Base-by-base conservation (phyloP, 2,329 filamentous ascomycete species). In the Fusarium nematophilum region DNA sequence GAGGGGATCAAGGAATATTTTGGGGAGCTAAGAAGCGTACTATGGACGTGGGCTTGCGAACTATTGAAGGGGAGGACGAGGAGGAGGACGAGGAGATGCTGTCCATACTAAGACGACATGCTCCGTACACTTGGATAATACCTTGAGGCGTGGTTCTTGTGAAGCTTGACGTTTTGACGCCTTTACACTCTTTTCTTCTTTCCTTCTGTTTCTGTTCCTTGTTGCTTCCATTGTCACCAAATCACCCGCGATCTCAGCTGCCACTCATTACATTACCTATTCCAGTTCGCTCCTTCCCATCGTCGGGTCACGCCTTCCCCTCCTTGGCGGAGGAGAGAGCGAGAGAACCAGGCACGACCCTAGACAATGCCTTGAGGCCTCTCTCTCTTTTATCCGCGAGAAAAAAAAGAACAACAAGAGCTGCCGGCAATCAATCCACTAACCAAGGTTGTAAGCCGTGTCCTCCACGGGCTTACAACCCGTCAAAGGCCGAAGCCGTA, bases 321-420 rank as follows among this genome's bases (percentile, higher is more conserved):
- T 10, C 33, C 47, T 53, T 31, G 23, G 29, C 6, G 25, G 18
- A 17, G 14, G 57, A 7, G 9, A 53, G 31, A 31, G 26, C 23
- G n/a, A n/a, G n/a, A n/a, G n/a, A n/a, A n/a, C n/a, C n/a, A n/a
- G n/a, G n/a, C n/a, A n/a, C n/a, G 9, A 23, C 36, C 17, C 15
- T 31, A 26, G 27, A 59, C 30, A 14, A 59, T 63, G 59, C 14
- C 33, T 45, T 23, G 34, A 56, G 54, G 50, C 42, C 44, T 42
- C 18, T 54, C 38, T 39, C 40, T 9, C 11, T 31, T 46, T 25
- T 15, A 14, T 13, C 18, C 18, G 10, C 17, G 40, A 45, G 14
- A 25, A 18, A 51, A 23, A 25, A 18, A 51, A 36, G 29, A 42
- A 21, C 17, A 21, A 17, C 11, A 39, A 23, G 18, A 21, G 26